A percentile compares a stretch with the other conserved stretches of the same genome.
These are phyloP conservation scores for Pyrus bretschneideri DNA, from an alignment of 306 rosid species.

Conservation along the genomic window DNA sequence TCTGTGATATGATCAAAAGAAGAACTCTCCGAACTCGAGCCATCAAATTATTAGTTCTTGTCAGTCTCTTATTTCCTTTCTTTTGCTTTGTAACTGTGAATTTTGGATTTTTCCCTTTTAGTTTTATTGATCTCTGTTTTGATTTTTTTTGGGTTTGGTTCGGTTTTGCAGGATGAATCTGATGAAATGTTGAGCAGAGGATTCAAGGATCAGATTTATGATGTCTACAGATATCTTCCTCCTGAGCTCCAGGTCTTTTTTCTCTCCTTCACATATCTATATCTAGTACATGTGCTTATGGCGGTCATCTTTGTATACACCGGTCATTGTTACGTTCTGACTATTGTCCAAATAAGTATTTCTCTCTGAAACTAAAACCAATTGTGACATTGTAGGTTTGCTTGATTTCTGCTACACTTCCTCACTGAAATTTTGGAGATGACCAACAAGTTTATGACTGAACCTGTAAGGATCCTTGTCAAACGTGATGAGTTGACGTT, in stretches of 20 bases:
- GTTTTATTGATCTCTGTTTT: not conserved
- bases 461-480: constrained; percentile 93
- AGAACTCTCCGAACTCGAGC: constrained; percentile 90
- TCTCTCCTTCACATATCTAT: not conserved
- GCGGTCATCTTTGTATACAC: not conserved
- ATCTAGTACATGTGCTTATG: not conserved
- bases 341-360: not conserved
- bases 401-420: constrained; percentile 98
- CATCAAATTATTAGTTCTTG: constrained; percentile 75
- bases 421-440: constrained; percentile 98
- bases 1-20: constrained; percentile 97
- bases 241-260: constrained; percentile 92
- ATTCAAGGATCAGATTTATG: constrained; percentile 96
- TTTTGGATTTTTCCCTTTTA: not conserved
- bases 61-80: constrained; percentile 27
- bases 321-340: not conserved
- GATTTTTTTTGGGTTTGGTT: not conserved
- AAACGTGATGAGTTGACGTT: constrained; percentile 98
- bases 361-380: constrained; percentile 14
- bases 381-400: constrained; percentile 48
- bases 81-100: not conserved
- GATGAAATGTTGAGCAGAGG: constrained; percentile 99
- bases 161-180: constrained; percentile 69
- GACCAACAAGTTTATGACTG: constrained; percentile 96
- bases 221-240: constrained; percentile 94